phyloP scores from a whole-genome alignment of 2,329 filamentous ascomycete species.

The Exophiala bonariae region DNA sequence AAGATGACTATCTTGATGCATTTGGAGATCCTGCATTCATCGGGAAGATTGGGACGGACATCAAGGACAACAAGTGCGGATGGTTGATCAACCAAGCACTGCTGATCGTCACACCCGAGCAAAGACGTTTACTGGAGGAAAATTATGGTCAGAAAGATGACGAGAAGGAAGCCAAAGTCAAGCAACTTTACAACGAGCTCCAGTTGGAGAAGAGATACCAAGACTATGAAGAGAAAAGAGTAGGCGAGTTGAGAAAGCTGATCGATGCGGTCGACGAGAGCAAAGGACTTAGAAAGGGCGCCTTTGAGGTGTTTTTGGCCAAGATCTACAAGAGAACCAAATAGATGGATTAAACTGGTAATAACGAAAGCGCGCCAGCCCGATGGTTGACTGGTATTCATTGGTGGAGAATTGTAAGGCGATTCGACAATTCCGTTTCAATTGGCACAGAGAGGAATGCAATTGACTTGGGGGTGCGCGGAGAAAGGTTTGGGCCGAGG shows the following conservation, averaged over 20 bases:
- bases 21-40: slow-evolving; percentile 90
- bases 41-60: slow-evolving; percentile 98
- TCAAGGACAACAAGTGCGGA: slow-evolving; percentile 99
- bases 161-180: slow-evolving; percentile 78
- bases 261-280: slow-evolving; percentile 82
- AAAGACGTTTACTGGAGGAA: slow-evolving; percentile 82
- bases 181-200: slow-evolving; percentile 84
- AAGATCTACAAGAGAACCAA: slow-evolving; percentile 99
- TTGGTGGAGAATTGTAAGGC: too few species aligned
- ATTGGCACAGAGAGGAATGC: too few species aligned
- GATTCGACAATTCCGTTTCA: too few species aligned
- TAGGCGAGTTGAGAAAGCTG: slow-evolving; percentile 71
- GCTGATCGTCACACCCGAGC: slow-evolving; percentile 74
- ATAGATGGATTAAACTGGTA: slow-evolving; percentile 57
- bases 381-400: too few species aligned
- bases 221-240: slow-evolving; percentile 85
- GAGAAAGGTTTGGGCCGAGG: too few species aligned
- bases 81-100: slow-evolving; percentile 97
- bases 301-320: slow-evolving; percentile 85
- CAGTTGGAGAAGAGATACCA: slow-evolving; percentile 80
- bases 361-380: too few species aligned
- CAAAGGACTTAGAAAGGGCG: slow-evolving; percentile 81
- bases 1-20: slow-evolving; percentile 98
- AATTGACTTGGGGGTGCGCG: too few species aligned
- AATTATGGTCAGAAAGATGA: slow-evolving; percentile 94